Base-by-base conservation (phyloP, 148 eudicot genomes). In the Vaccinium macrocarpon region DNA sequence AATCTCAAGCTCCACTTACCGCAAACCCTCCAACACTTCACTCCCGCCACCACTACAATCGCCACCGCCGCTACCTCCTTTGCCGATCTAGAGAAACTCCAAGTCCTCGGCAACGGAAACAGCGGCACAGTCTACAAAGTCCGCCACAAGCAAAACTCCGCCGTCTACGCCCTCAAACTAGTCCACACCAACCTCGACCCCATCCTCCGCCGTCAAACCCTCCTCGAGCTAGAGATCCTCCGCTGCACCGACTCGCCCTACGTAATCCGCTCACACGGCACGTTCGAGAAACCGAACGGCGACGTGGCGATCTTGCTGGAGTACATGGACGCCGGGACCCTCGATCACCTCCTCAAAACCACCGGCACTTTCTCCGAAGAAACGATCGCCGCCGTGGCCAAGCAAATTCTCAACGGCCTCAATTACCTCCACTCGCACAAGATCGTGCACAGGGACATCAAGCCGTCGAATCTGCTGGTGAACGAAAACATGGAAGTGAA, bases 101-200 rank as follows among this genome's bases (percentile, higher is more conserved):
- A 91, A 10, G 97, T 94, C 48, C 90, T 96, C 32, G 99, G 99
- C 35, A 88, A 88, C 81, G 99, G 99, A 2, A 92, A 90, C 89
- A 93, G 99, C 51, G 99, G 99, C 29, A 96, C 95, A 0, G 99
- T 96, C 84, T 94, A 93, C 88, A 92, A 94, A 59, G 99, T 94
- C 38, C 84, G 81, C 7, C 94, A 96, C 88, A 90, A 91, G 64
- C 84, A 84, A 0, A 94, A 89, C 38, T 83, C 86, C 49, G 74
- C 84, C 9, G 13, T 90, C 35, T 92, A 91, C 84, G 98, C 99
- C 0, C 88, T 96, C 1, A 96, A 96, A 16, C 84, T 89, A 0
- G 85, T 96, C 52, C 90, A 90, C 78, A 84, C 86, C 42, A 88
- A 88, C 83, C 85, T 88, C 8, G 95, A 93, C 86, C 76, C 91